phyloP scores from a whole-genome alignment of 1,139 yeast species.

The Debaryomyces sp. region DNA sequence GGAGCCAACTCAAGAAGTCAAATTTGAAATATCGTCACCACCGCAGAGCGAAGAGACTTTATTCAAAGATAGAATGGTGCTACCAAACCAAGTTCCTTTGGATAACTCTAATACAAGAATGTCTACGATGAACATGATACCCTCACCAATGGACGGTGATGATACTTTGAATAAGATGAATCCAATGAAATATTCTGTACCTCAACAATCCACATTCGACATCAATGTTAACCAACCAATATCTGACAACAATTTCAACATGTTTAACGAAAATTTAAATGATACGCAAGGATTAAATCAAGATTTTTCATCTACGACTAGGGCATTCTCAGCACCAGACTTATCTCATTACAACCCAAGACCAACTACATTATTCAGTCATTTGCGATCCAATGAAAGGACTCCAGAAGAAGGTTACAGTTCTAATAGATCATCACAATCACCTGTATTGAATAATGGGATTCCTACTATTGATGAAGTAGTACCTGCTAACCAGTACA shows the following conservation, averaged over 20 bases:
- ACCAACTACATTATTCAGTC: constrained; percentile 13
- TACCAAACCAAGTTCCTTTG: constrained; percentile 5
- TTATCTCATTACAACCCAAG: constrained; percentile 20
- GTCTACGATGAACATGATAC: constrained; percentile 6
- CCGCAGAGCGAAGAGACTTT: constrained; percentile 1
- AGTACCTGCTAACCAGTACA: background rate
- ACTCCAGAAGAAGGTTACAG: background rate
- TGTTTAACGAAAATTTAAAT: constrained; percentile 14
- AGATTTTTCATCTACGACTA: constrained; percentile 7
- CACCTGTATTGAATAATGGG: constrained; percentile 2
- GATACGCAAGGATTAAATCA: background rate
- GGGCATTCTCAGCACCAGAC: constrained; percentile 35
- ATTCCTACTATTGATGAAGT: constrained; percentile 1
- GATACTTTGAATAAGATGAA: background rate
- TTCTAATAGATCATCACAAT: background rate
- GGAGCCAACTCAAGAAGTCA: constrained; percentile 12
- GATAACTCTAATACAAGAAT: background rate
- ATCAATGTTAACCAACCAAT: constrained; percentile 13
- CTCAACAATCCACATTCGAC: constrained; percentile 18
- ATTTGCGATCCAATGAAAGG: constrained; percentile 5
- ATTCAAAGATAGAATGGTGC: background rate
- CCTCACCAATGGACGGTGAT: constrained; percentile 7
- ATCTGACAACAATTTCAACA: constrained; percentile 16
- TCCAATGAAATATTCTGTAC: constrained; percentile 10
- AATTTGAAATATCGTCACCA: constrained; percentile 5